phyloP scores from a whole-genome alignment of 2,329 filamentous ascomycete genomes.

The Hypocrella siamensis region DNA sequence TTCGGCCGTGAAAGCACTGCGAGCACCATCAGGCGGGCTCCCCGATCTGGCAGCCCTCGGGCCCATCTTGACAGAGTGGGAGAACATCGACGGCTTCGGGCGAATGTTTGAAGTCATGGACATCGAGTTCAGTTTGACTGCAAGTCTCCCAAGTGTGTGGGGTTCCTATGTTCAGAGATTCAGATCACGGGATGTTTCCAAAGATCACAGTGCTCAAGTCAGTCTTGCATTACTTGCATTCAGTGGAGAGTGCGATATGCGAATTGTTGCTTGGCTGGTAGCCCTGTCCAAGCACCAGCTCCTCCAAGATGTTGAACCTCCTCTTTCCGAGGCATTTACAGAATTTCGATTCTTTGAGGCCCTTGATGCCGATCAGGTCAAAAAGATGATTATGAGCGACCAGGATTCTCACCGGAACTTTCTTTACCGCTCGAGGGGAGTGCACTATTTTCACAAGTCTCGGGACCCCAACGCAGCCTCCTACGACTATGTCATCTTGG shows the following conservation, averaged over 20 bases:
- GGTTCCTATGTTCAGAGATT: background rate
- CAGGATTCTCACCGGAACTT: background rate
- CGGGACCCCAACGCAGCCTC: no score
- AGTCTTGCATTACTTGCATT: conserved; percentile 1
- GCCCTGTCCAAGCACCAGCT: background rate
- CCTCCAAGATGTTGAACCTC: conserved; percentile 1
- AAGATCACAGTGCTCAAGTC: background rate
- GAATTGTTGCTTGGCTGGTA: conserved; percentile 1
- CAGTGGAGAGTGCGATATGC: background rate
- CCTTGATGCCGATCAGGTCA: background rate
- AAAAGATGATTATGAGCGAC: background rate
- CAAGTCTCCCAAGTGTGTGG: background rate
- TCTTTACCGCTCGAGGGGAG: no score
- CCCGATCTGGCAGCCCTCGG: background rate
- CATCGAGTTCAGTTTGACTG: background rate
- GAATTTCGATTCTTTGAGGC: background rate
- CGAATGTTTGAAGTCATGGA: background rate
- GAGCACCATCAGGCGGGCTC: background rate
- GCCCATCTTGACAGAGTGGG: background rate
- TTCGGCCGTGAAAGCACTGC: background rate
- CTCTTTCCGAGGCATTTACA: background rate
- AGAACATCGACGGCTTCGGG: background rate
- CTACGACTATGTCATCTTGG: background rate
- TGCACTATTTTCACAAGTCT: background rate
- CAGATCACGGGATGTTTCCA: background rate